These are phyloP conservation scores for Venturia nashicola DNA, from an alignment of 2,329 filamentous ascomycete genomes.

Conservation along the genomic window DNA sequence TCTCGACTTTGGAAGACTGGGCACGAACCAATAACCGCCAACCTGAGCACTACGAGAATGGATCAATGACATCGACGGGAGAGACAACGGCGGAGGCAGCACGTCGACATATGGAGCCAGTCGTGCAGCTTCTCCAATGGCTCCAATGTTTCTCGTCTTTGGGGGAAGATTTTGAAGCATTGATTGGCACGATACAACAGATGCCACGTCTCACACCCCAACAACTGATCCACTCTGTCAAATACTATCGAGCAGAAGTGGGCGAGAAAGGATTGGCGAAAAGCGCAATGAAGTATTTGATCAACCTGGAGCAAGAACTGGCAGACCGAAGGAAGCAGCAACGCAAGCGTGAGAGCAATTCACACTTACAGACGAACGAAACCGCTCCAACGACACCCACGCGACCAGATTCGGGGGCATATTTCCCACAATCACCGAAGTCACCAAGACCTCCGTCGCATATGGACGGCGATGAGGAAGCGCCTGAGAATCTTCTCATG, in stretches of 20 bases:
- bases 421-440: not conserved
- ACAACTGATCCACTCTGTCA: constrained; percentile 82
- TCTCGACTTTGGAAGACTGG: constrained; percentile 93
- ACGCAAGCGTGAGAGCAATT: constrained; percentile 11
- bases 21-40: constrained; percentile 84
- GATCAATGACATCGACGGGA: constrained; percentile 71
- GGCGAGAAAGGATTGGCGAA: constrained; percentile 88
- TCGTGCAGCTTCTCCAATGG: constrained; percentile 94
- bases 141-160: constrained; percentile 94
- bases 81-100: constrained; percentile 80
- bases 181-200: constrained; percentile 82
- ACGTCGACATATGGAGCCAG: constrained; percentile 71
- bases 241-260: constrained; percentile 88
- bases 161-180: constrained; percentile 76
- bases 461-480: constrained; percentile 53
- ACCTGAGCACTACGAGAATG: constrained; percentile 90
- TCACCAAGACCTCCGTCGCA: constrained; percentile 19
- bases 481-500: constrained; percentile 64
- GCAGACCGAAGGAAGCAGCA: constrained; percentile 30
- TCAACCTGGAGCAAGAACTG: constrained; percentile 66
- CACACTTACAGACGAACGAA: constrained; percentile 14
- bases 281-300: constrained; percentile 74
- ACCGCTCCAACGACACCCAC: constrained; percentile 22
- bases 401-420: constrained; percentile 13
- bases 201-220: constrained; percentile 72